Percentiles rank a stretch among this genome's conserved stretches.
These are phyloP conservation scores for Colletotrichum sojae DNA, from an alignment of 2,329 filamentous ascomycete genomes.

Conservation along the genomic window DNA sequence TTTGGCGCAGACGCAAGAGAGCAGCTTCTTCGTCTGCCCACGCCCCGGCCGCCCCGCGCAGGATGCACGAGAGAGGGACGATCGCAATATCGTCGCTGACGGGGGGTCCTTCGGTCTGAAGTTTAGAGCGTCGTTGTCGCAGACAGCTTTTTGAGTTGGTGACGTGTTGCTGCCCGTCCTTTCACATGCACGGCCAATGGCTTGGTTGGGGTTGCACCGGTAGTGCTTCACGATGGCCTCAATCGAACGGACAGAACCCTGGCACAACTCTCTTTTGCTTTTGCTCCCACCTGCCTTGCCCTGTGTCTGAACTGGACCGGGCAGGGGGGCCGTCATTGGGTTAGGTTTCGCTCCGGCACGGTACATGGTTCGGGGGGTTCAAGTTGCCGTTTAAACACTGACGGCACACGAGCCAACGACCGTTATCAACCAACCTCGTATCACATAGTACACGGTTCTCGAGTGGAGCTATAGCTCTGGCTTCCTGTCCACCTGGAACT, in stretches of 20 bases:
- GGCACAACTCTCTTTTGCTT: constrained; percentile 10
- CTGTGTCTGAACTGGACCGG: background rate
- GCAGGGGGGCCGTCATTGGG: background rate
- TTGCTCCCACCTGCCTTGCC: background rate
- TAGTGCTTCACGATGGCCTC: constrained; percentile 20
- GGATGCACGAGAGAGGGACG: constrained; percentile 7
- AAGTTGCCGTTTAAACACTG: no score
- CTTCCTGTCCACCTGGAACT: no score
- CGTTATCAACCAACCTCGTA: no score
- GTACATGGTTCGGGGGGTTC: background rate
- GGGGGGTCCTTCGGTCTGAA: constrained; percentile 9
- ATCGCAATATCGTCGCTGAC: constrained; percentile 27
- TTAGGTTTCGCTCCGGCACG: no score
- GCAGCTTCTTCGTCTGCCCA: background rate
- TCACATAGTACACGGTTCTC: no score
- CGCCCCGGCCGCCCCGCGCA: constrained; percentile 19
- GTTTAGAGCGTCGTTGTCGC: constrained; percentile 17
- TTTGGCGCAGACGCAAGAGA: constrained; percentile 9
- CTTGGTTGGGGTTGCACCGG: constrained; percentile 19
- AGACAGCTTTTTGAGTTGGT: constrained; percentile 32
- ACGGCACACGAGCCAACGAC: no score
- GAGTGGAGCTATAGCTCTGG: no score
- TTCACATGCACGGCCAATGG: constrained; percentile 36
- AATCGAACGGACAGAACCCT: constrained; percentile 15
- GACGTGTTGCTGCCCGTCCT: constrained; percentile 26